phyloP scores from a whole-genome alignment of 2,329 filamentous ascomycete genomes.

The Alternaria triticimaculans region DNA sequence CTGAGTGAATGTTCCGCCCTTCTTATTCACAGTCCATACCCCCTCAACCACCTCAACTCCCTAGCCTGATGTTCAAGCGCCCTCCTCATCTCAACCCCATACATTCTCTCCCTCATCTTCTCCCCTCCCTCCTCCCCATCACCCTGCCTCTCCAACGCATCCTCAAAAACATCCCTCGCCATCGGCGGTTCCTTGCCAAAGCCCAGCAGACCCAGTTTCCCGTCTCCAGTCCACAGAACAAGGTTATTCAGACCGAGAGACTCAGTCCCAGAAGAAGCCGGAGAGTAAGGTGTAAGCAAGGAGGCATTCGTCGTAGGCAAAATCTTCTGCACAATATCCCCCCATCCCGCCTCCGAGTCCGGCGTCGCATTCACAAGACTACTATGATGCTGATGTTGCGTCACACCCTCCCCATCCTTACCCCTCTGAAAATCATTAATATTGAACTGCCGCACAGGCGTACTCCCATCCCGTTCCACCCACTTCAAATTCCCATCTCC shows the following conservation, averaged over 20 bases:
- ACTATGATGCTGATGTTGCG: not conserved
- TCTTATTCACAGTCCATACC: slow-evolving; percentile 61
- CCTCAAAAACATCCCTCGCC: slow-evolving; percentile 39
- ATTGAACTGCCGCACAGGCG: slow-evolving; percentile 62
- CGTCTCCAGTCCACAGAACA: slow-evolving; percentile 85
- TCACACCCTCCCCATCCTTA: not conserved
- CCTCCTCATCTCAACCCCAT: slow-evolving; percentile 74
- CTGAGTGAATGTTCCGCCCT: not conserved
- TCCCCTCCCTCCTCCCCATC: slow-evolving; percentile 21
- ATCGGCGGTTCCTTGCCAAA: slow-evolving; percentile 49
- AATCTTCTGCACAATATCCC: slow-evolving; percentile 81
- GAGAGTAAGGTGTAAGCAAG: not conserved
- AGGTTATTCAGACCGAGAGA: slow-evolving; percentile 64
- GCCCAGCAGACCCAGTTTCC: slow-evolving; percentile 72
- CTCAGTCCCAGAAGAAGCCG: not conserved
- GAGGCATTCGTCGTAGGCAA: slow-evolving; percentile 60
- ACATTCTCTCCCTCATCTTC: slow-evolving; percentile 65
- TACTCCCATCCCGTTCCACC: slow-evolving; percentile 82
- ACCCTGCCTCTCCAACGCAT: slow-evolving; percentile 48
- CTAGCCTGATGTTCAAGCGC: slow-evolving; percentile 80
- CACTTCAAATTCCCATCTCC: slow-evolving; percentile 85
- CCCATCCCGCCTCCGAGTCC: slow-evolving; percentile 1
- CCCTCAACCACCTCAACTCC: slow-evolving; percentile 76
- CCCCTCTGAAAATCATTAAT: slow-evolving; percentile 55
- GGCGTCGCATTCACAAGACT: slow-evolving; percentile 1